Conservation (phyloP, 2,329 filamentous ascomycete genomes). For the Sporothrix brunneoviolacea region DNA sequence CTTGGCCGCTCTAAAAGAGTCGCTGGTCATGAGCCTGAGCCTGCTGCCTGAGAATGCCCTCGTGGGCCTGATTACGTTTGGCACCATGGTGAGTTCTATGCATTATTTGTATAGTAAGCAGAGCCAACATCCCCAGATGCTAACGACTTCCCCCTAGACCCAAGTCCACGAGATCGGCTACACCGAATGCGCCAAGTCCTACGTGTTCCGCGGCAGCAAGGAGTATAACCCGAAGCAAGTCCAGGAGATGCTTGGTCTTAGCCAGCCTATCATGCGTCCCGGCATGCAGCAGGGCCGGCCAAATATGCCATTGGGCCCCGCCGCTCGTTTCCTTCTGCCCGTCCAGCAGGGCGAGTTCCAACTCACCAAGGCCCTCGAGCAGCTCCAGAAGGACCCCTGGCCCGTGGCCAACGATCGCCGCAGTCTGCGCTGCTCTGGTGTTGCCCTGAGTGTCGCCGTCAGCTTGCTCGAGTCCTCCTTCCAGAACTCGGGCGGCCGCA, state of each 20-base stretch:
- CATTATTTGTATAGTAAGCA: too few relatives aligned
- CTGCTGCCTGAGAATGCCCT: conserved; percentile 74
- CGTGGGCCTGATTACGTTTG: conserved; percentile 78
- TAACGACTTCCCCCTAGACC: conserved; percentile 45
- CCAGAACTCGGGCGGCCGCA: conserved; percentile 87
- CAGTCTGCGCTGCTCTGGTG: conserved; percentile 84
- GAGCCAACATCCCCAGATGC: conserved; percentile 4
- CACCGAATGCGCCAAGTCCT: conserved; percentile 95
- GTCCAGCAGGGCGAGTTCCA: conserved; percentile 96
- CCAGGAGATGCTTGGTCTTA: conserved; percentile 95
- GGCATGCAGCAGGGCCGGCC: conserved; percentile 66
- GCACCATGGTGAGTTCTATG: conserved; percentile 68
- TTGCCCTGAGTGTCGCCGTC: conserved; percentile 91
- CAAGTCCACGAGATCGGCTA: conserved; percentile 98
- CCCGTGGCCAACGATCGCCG: conserved; percentile 90
- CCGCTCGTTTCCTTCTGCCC: conserved; percentile 84
- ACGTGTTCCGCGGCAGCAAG: conserved; percentile 96
- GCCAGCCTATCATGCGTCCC: conserved; percentile 65
- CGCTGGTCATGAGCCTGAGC: conserved; percentile 77
- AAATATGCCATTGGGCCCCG: conserved; percentile 64
- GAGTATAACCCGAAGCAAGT: conserved; percentile 98
- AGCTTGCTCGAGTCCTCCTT: conserved; percentile 91
- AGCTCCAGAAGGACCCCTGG: conserved; percentile 96
- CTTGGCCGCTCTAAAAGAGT: conserved; percentile 75
- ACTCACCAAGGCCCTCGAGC: conserved; percentile 90